These are phyloP conservation scores for Apophysomyces elegans DNA, from an alignment of 371 early-diverging fungal species.

Conservation along the genomic window DNA sequence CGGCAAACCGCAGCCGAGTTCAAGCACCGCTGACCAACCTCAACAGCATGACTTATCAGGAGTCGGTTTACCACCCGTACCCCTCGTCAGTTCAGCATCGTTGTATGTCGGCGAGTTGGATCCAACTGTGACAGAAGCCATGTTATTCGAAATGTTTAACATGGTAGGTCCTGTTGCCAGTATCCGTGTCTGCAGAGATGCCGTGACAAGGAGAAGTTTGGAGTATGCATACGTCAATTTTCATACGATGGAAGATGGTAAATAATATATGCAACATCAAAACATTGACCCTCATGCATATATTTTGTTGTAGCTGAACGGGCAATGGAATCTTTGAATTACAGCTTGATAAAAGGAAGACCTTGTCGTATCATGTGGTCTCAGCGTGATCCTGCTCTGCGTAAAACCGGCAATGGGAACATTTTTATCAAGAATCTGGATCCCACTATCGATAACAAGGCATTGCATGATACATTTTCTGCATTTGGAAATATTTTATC, in stretches of 20 bases:
- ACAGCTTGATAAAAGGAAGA: constrained; percentile 91
- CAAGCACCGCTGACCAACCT: constrained; percentile 2
- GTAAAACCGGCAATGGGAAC: constrained; percentile 95
- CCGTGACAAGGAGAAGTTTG: constrained; percentile 94
- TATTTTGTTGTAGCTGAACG: constrained; percentile 69
- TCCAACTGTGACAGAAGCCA: constrained; percentile 95
- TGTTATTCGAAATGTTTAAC: constrained; percentile 97
- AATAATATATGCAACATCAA: constrained; percentile 30
- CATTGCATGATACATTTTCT: constrained; percentile 99
- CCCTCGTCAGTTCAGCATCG: constrained; percentile 56
- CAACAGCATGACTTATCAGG: constrained; percentile 7
- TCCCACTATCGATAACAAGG: constrained; percentile 94
- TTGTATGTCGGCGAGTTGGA: constrained; percentile 94
- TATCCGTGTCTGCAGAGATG: constrained; percentile 98
- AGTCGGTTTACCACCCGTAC: neutral
- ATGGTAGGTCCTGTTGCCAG: constrained; percentile 94
- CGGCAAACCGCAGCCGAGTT: neutral
- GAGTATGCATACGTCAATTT: constrained; percentile 99
- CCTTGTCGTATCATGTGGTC: constrained; percentile 99
- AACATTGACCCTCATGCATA: constrained; percentile 1
- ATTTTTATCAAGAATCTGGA: constrained; percentile 99
- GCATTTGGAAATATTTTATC: constrained; percentile 98
- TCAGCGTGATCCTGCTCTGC: constrained; percentile 96
- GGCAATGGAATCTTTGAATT: constrained; percentile 95
- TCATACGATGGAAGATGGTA: constrained; percentile 77